A percentile compares a stretch with the other conserved stretches of the same genome.
Evolutionary conservation across 305 asterid genomes (phyloP).

Genomic region (Plantago rigida): DNA sequence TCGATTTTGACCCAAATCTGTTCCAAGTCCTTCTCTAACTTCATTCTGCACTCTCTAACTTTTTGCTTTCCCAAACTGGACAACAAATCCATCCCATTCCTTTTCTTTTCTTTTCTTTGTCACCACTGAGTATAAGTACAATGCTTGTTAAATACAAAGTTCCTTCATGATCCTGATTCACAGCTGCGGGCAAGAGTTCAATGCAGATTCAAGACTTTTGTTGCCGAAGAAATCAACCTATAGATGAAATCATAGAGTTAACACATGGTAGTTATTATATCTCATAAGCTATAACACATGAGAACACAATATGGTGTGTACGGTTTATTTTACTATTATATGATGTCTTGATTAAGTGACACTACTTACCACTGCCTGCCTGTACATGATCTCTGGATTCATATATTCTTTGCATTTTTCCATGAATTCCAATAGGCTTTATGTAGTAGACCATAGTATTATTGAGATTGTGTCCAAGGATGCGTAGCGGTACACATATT

Average conservation of each 20-base stretch:
- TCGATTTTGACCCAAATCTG: background rate
- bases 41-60: background rate
- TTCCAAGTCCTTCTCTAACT: background rate
- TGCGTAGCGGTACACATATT: background rate
- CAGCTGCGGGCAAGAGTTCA: background rate
- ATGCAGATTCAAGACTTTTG: background rate
- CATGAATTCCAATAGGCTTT: background rate
- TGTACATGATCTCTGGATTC: slow-evolving; percentile 4
- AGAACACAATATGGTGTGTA: background rate
- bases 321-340: too few species aligned
- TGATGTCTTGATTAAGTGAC: too few species aligned
- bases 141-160: background rate
- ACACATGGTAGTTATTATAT: background rate
- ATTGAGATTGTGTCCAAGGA: slow-evolving; percentile 4
- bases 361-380: slow-evolving; percentile 7
- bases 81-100: background rate
- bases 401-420: background rate
- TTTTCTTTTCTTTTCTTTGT: background rate
- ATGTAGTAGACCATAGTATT: background rate
- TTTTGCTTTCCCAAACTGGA: background rate
- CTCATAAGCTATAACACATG: too few species aligned
- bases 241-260: too few species aligned
- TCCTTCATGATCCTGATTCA: background rate
- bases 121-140: background rate
- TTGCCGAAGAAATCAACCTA: background rate